Evolutionary conservation across 2,329 filamentous ascomycete genomes (phyloP), one percentile per base, ranked within the genome.

Genomic region (Westerdykella aurantiaca): DNA sequence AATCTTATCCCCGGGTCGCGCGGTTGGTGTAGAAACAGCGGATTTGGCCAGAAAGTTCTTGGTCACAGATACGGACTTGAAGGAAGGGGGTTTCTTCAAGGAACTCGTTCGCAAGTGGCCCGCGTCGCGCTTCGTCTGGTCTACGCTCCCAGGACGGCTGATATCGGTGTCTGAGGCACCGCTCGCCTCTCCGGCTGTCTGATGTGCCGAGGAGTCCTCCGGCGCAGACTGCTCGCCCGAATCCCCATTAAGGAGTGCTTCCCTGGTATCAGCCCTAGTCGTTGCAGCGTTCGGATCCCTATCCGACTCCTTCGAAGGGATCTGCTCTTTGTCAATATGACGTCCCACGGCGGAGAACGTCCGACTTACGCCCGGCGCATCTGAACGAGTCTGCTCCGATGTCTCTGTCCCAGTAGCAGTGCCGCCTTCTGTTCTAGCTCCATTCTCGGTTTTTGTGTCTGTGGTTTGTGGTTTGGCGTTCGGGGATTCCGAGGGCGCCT

Each of bases 21-120:
- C 63, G 31, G 69, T 56, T 9, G 77, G 70, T 29, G 72, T 67
- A n/a, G 76, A 68, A n/a, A 78, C 65, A 16, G 71, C 74, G 18
- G 80, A 76, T 67, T 91, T 91, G 47, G 85, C 80, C n/a, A 93
- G 75, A 61, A 91, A 94, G 35, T 81, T 88, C 68, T 86, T 89
- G 53, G 90, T 91, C 53, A 91, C 85, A 5, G 86, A 90, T 38
- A 93, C 85, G 14, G 87, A 80, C 68, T 93, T 94, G 75, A 94
- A 93, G 11, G 82, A 83, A 14, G 82, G 72, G 16, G 83, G 82
- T 67, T 88, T 91, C 75, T 86, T 89, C 50, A 82, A 73, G 14
- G 82, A 73, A 49, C 67, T 69, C 60, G 49, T 83, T 76, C 51
- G 80, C 48, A 70, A 70, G 62, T 87, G 80, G 39, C 75, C 74